Base-by-base conservation (phyloP, 108 stramenopile species). In the Ochromonas danica region DNA sequence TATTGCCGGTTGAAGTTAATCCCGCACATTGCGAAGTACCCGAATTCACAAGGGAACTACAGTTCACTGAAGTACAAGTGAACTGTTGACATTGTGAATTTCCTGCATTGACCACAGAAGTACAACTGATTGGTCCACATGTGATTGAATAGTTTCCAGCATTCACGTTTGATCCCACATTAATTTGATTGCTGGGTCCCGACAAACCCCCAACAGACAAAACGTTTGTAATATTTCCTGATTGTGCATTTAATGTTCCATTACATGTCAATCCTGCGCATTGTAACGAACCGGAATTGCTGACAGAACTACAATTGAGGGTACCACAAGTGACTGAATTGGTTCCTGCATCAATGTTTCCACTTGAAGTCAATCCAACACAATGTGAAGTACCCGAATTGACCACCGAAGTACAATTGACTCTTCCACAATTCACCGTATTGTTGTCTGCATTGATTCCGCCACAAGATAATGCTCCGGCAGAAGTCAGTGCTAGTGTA, bases 81-180 rank as follows among this genome's bases (percentile, higher is more conserved):
- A 57, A 57, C 51, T 57, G 51, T 57, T 57, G 51, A 57, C 51
- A 57, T 57, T 57, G 51, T 57, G 51, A 57, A 57, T 57, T 57
- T 57, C 51, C 51, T 57, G 51, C 51, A 57, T 57, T 57, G 51
- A 57, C 51, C 51, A 57, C 51, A 57, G 51, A 57, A 57, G 51
- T 57, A 57, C 51, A 57, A 57, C 51, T 57, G 51, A 57, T 57
- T 57, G 51, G 51, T 57, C 51, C 51, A 57, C 51, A 57, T 57
- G 51, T 57, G 51, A 57, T 57, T 57, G 51, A 57, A 57, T 57
- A 57, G 51, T 57, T 57, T 57, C 51, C 51, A 57, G 51, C 51
- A 57, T 57, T 57, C 51, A 57, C 51, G 51, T 57, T 57, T 57
- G 51, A 57, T 57, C 51, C 51, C 51, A 57, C 51, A 57, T 57